phyloP scores from a whole-genome alignment of 805 yeast species.

The Lipomyces sp. region DNA sequence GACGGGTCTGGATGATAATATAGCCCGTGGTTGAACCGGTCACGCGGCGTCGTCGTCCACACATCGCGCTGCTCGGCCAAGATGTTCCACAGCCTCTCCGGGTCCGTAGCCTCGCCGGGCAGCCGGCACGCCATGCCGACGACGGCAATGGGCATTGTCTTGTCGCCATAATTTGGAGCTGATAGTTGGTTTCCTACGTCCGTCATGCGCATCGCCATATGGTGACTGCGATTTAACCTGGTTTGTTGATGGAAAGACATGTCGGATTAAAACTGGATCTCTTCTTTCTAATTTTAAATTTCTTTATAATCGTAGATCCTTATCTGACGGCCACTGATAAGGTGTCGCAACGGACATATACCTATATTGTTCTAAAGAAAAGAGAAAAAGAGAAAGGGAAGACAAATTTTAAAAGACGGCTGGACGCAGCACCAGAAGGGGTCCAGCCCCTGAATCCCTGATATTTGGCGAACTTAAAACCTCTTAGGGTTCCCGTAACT shows the following conservation, averaged over 20 bases:
- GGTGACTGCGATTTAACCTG: background rate
- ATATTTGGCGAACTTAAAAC: no score
- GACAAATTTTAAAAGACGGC: no score
- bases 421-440: no score
- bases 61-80: background rate
- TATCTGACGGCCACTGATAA: background rate
- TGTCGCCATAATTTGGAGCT: background rate
- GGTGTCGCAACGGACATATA: background rate
- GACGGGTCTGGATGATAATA: background rate
- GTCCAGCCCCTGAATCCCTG: no score
- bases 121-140: background rate
- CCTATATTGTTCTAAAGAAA: background rate
- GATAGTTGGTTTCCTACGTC: background rate
- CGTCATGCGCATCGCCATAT: background rate
- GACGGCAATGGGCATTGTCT: background rate
- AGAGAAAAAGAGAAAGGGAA: background rate
- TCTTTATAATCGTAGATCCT: background rate
- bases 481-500: no score
- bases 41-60: background rate
- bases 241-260: background rate
- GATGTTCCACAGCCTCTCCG: background rate
- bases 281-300: background rate
- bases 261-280: background rate
- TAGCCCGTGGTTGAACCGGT: background rate
- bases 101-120: background rate